Percentiles rank a stretch among this genome's conserved stretches.
phyloP scores from a whole-genome alignment of 192 early-diverging fungal genomes.

The Haplosporangium gracile region DNA sequence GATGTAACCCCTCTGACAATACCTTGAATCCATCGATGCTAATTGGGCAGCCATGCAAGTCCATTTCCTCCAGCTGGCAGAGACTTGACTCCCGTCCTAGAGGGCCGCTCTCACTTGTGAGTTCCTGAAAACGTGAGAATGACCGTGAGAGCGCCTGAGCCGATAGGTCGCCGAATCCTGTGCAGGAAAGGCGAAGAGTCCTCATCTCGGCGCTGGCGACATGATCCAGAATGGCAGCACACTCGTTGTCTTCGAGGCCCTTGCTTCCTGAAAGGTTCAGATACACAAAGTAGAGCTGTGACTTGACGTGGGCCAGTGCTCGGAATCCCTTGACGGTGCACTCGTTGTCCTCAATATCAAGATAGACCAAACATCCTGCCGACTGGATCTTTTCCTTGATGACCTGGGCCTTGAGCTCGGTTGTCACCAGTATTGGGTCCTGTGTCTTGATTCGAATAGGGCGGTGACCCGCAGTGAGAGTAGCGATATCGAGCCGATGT shows the following conservation, averaged over 20 bases:
- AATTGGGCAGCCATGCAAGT: constrained; percentile 42
- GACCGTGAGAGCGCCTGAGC: constrained; percentile 20
- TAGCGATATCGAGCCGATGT: constrained; percentile 40
- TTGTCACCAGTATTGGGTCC: not conserved
- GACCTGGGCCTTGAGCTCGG: not conserved
- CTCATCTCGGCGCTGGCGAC: constrained; percentile 30
- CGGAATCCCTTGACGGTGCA: constrained; percentile 41
- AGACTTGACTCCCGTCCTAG: not conserved
- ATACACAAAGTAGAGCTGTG: constrained; percentile 30
- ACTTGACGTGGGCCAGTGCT: constrained; percentile 29
- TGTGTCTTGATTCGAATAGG: constrained; percentile 20
- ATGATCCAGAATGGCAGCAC: constrained; percentile 30
- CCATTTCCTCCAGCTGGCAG: constrained; percentile 39
- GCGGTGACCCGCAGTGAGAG: constrained; percentile 39
- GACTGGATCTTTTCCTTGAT: constrained; percentile 19
- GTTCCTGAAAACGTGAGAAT: not conserved
- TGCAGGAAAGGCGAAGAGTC: constrained; percentile 31
- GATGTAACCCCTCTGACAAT: constrained; percentile 5
- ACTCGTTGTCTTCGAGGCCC: constrained; percentile 27
- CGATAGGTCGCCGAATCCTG: constrained; percentile 40
- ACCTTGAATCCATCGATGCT: constrained; percentile 20
- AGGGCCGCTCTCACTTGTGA: not conserved
- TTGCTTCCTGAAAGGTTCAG: constrained; percentile 38
- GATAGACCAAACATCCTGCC: constrained; percentile 34
- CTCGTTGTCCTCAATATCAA: constrained; percentile 47